phyloP scores from a whole-genome alignment of 805 yeast genomes.

The Saccharomycopsis sp. region DNA sequence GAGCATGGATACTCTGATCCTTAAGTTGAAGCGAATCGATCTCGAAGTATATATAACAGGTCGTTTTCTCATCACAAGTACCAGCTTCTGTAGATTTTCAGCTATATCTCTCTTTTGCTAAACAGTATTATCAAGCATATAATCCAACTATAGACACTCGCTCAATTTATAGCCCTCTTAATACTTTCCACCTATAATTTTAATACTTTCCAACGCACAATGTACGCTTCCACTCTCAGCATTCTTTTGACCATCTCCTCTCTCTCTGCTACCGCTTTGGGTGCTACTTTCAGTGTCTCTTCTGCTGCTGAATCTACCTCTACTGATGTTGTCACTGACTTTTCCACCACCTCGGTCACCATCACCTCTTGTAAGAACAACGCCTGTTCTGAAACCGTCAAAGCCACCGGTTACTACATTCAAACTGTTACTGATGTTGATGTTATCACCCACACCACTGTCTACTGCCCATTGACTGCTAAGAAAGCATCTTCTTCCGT shows the following conservation, averaged over 20 bases:
- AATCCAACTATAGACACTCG: neutral
- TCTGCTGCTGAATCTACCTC: conserved; percentile 1
- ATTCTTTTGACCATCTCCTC: neutral
- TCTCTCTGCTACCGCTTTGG: neutral
- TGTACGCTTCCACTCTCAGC: conserved; percentile 1
- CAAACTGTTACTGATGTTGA: conserved; percentile 14
- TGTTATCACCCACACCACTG: conserved; percentile 19
- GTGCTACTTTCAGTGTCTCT: neutral
- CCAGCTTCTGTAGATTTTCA: neutral
- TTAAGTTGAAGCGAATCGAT: neutral
- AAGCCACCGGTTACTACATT: conserved; percentile 18
- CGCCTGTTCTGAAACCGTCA: conserved; percentile 18
- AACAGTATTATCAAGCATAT: neutral
- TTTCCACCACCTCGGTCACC: conserved; percentile 15
- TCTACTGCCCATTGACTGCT: conserved; percentile 20
- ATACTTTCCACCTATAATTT: neutral
- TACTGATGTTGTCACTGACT: conserved; percentile 12
- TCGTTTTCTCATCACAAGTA: neutral
- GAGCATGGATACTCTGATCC: neutral
- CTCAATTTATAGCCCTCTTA: neutral
- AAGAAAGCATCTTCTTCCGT: neutral
- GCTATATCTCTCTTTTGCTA: neutral
- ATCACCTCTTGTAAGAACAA: conserved; percentile 18
- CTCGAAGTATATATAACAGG: neutral
- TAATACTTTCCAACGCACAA: neutral